phyloP scores from a whole-genome alignment of 345 rosid species.

The Lumnitzera littorea region DNA sequence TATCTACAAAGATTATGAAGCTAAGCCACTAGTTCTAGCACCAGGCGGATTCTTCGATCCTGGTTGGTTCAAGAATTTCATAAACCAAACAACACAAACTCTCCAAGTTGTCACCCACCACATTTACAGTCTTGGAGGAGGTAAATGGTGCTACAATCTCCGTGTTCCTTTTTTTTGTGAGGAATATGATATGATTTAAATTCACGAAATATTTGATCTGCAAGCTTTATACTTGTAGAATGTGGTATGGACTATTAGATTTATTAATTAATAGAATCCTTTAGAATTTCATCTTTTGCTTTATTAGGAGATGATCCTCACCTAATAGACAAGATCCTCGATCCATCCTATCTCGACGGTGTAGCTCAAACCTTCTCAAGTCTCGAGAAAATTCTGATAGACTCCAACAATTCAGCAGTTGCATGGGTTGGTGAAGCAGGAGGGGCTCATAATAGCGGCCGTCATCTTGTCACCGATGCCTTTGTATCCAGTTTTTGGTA shows the following conservation, averaged over 20 bases:
- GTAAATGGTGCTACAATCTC: constrained; percentile 6
- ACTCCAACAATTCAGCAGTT: constrained; percentile 28
- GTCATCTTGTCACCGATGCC: constrained; percentile 39
- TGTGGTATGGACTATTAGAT: no score
- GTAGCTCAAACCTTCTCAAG: constrained; percentile 17
- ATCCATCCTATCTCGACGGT: constrained; percentile 34
- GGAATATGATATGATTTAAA: no score
- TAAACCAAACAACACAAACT: constrained; percentile 17
- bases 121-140: constrained; percentile 53
- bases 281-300: neutral
- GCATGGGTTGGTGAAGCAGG: constrained; percentile 71
- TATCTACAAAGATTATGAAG: constrained; percentile 19
- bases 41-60: constrained; percentile 49
- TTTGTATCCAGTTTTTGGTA: constrained; percentile 55
- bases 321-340: constrained; percentile 34
- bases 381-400: constrained; percentile 29
- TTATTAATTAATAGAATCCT: no score
- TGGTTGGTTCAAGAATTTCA: constrained; percentile 30
- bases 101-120: constrained; percentile 48
- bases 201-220: no score
- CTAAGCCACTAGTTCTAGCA: constrained; percentile 38
- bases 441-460: constrained; percentile 49
- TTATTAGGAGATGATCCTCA: constrained; percentile 32
- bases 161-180: no score
- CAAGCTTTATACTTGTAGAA: no score